These are phyloP conservation scores for Torulaspora pretoriensis DNA, from an alignment of 1,139 yeast species.

Conservation along the genomic window DNA sequence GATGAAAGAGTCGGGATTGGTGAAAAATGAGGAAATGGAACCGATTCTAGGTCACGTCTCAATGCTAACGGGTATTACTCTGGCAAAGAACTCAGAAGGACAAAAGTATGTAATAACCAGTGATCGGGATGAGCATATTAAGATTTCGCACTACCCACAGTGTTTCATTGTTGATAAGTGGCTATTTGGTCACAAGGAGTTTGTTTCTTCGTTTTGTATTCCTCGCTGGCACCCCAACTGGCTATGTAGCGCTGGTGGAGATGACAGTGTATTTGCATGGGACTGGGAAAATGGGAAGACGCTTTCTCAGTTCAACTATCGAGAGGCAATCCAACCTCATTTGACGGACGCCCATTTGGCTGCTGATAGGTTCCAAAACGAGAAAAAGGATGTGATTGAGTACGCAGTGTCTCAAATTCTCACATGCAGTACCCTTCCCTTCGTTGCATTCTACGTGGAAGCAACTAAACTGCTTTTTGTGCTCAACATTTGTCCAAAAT, in stretches of 20 bases:
- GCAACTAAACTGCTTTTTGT: conserved; percentile 52
- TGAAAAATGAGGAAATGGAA: conserved; percentile 33
- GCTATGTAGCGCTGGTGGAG: conserved; percentile 89
- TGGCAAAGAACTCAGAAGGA: conserved; percentile 40
- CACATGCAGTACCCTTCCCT: conserved; percentile 32
- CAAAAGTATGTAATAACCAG: conserved; percentile 65
- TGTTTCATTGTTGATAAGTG: conserved; percentile 73
- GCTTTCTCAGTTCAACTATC: conserved; percentile 48
- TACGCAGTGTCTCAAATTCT: conserved; percentile 50
- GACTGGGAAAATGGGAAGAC: conserved; percentile 58
- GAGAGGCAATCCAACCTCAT: conserved; percentile 46
- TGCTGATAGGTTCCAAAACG: conserved; percentile 61
- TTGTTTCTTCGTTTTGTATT: conserved; percentile 59
- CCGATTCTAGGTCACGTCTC: conserved; percentile 96
- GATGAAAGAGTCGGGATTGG: conserved; percentile 32
- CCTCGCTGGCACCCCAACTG: conserved; percentile 47
- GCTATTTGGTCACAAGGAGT: conserved; percentile 84
- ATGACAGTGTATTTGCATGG: conserved; percentile 72
- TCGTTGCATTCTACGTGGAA: conserved; percentile 49
- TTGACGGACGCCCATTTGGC: conserved; percentile 59
- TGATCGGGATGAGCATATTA: conserved; percentile 94
- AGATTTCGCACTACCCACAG: conserved; percentile 79
- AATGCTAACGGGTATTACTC: conserved; percentile 75
- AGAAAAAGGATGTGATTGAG: conserved; percentile 47
- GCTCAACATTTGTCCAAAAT: conserved; percentile 35